phyloP scores from a whole-genome alignment of 805 yeast genomes.

The Cyberlindnera subsufficiens region DNA sequence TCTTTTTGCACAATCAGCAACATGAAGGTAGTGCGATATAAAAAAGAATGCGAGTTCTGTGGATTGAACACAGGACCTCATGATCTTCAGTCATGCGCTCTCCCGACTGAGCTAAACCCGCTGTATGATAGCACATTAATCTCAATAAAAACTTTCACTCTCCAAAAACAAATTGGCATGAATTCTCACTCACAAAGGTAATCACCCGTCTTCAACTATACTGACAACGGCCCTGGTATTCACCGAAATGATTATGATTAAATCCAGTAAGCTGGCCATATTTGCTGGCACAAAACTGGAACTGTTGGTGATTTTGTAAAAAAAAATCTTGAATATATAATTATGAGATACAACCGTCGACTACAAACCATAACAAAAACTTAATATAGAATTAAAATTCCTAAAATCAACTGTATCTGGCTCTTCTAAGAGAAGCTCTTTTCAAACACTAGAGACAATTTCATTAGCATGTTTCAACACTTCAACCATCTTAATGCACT shows the following conservation, averaged over 20 bases:
- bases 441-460: conserved; percentile 48
- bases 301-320: too few species aligned
- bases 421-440: background rate
- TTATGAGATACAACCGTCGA: background rate
- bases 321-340: too few species aligned
- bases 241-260: too few species aligned
- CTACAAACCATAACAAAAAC: background rate
- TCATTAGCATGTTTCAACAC: conserved; percentile 85
- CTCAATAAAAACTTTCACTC: too few species aligned
- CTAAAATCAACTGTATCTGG: background rate
- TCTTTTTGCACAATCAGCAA: background rate
- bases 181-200: too few species aligned
- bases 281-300: too few species aligned
- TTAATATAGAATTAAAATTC: background rate
- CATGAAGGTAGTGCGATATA: background rate
- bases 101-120: conserved; percentile 27
- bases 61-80: conserved; percentile 82
- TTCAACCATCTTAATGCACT: conserved; percentile 92
- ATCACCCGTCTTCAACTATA: too few species aligned
- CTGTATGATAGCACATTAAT: conserved; percentile 3
- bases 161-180: too few species aligned
- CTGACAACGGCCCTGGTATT: too few species aligned
- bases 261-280: too few species aligned
- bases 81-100: conserved; percentile 38
- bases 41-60: conserved; percentile 46